Conservation (phyloP, 2,329 filamentous ascomycete species). For the Penicillium hesseltinei region DNA sequence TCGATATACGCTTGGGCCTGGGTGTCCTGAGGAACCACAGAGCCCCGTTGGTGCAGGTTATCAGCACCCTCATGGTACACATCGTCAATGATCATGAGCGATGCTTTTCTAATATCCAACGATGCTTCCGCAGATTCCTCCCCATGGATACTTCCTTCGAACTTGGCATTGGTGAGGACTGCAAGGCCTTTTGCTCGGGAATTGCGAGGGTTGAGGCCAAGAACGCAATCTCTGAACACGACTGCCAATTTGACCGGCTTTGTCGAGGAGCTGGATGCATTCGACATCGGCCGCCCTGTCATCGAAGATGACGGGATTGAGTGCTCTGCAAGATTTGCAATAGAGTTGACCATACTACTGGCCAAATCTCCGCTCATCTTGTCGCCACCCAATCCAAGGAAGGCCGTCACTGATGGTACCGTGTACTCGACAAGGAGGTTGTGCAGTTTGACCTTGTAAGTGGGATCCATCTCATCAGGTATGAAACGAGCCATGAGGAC, state of each 20-base stretch:
- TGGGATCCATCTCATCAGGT: conserved; percentile 89
- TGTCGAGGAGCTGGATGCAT: conserved; percentile 24
- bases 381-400: conserved; percentile 68
- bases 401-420: conserved; percentile 75
- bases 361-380: conserved; percentile 71
- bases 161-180: conserved; percentile 72
- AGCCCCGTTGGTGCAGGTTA: conserved; percentile 30
- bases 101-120: conserved; percentile 74
- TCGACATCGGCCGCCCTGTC: conserved; percentile 17
- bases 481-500: conserved; percentile 88
- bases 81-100: conserved; percentile 80
- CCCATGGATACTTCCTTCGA: conserved; percentile 66
- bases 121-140: conserved; percentile 62
- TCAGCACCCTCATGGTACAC: conserved; percentile 47
- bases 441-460: conserved; percentile 81
- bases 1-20: conserved; percentile 54
- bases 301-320: conserved; percentile 10
- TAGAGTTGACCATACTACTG: conserved; percentile 71
- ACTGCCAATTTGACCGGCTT: conserved; percentile 58
- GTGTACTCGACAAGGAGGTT: conserved; percentile 86
- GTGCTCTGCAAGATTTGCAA: conserved; percentile 68
- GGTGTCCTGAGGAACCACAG: conserved; percentile 34
- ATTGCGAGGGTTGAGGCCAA: conserved; percentile 80
- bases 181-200: conserved; percentile 73
- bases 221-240: conserved; percentile 73